phyloP scores from a whole-genome alignment of 1,139 yeast species.

The Suhomyces choctaworum region DNA sequence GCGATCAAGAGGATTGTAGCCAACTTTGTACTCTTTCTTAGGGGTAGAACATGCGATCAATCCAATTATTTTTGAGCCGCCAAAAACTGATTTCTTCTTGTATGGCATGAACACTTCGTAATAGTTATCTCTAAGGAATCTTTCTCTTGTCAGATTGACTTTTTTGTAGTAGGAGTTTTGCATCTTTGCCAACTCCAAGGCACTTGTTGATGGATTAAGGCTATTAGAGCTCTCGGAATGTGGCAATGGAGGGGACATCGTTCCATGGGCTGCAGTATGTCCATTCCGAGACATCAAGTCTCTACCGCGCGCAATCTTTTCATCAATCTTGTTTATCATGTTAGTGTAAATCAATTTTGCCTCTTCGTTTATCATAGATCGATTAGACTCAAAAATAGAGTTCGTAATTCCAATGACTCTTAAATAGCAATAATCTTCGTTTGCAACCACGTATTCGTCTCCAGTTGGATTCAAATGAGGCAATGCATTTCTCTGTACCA shows the following conservation, averaged over 20 bases:
- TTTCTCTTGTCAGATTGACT: conserved; percentile 10
- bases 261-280: background rate
- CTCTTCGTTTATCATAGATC: conserved; percentile 36
- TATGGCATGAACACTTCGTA: conserved; percentile 37
- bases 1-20: conserved; percentile 22
- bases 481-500: conserved; percentile 19
- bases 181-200: conserved; percentile 31
- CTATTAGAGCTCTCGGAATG: conserved; percentile 4
- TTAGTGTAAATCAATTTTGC: conserved; percentile 31
- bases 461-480: conserved; percentile 18
- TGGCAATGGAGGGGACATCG: background rate
- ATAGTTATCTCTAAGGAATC: conserved; percentile 11
- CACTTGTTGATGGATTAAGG: conserved; percentile 22
- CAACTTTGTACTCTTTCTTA: conserved; percentile 26
- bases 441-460: conserved; percentile 42
- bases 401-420: conserved; percentile 29
- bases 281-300: conserved; percentile 16
- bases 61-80: conserved; percentile 35
- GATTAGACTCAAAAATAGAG: conserved; percentile 29
- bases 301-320: conserved; percentile 27
- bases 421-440: conserved; percentile 33
- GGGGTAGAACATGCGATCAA: conserved; percentile 37
- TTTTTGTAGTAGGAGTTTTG: conserved; percentile 32
- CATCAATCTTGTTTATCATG: conserved; percentile 29
- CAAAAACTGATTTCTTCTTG: conserved; percentile 34